A percentile compares a stretch with the other conserved stretches of the same genome.
Conservation (phyloP, 805 yeast species). For the Wickerhamomyces kurtzmanii region DNA sequence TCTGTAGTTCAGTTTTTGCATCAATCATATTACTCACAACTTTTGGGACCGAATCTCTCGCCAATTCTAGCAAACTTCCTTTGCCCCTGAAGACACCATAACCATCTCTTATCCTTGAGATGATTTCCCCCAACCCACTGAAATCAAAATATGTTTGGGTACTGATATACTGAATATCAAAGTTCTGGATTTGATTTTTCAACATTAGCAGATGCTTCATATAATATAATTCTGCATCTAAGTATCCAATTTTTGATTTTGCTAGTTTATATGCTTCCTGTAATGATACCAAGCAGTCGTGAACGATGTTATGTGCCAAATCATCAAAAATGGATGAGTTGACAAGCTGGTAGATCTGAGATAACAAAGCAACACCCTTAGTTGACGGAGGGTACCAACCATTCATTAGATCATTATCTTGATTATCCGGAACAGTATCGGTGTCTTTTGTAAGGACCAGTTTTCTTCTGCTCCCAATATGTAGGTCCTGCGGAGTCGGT, state of each 20-base stretch:
- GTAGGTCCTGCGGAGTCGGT: slow-evolving; percentile 61
- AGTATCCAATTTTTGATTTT: slow-evolving; percentile 32
- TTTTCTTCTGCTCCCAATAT: slow-evolving; percentile 36
- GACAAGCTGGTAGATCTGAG: slow-evolving; percentile 72
- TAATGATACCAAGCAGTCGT: slow-evolving; percentile 59
- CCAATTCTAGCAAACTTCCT: slow-evolving; percentile 33
- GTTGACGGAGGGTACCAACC: slow-evolving; percentile 65
- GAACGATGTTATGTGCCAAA: slow-evolving; percentile 79
- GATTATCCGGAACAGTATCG: background rate
- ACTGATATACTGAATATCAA: slow-evolving; percentile 70
- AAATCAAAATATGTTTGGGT: slow-evolving; percentile 75
- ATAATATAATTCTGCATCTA: slow-evolving; percentile 57
- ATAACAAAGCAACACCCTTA: slow-evolving; percentile 57
- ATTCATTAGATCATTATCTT: slow-evolving; percentile 12
- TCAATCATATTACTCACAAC: slow-evolving; percentile 79
- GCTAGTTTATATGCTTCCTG: slow-evolving; percentile 41
- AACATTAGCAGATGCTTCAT: slow-evolving; percentile 65
- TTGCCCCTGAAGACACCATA: slow-evolving; percentile 11
- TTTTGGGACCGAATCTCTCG: slow-evolving; percentile 64
- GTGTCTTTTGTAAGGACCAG: slow-evolving; percentile 2
- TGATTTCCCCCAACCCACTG: slow-evolving; percentile 57
- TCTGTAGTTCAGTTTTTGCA: slow-evolving; percentile 62
- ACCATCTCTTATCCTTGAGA: slow-evolving; percentile 26
- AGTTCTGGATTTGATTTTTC: slow-evolving; percentile 58
- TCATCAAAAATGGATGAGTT: slow-evolving; percentile 78